These are phyloP conservation scores for Metschnikowia aberdeeniae DNA, from an alignment of 805 yeast genomes.

Conservation along the genomic window DNA sequence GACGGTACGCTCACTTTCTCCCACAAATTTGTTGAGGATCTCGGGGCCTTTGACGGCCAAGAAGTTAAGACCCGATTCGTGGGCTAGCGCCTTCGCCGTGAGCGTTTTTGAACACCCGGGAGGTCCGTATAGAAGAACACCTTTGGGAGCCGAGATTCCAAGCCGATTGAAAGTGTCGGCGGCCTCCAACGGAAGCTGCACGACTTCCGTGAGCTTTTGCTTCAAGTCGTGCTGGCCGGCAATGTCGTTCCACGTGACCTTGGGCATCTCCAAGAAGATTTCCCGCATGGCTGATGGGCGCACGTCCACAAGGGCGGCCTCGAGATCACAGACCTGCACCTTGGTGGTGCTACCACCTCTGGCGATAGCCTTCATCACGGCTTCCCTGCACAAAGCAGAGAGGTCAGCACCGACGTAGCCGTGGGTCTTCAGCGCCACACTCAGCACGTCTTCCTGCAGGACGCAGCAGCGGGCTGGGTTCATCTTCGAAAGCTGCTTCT, in stretches of 20 bases:
- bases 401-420: conserved; percentile 98
- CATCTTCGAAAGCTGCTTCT: conserved; percentile 56
- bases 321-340: conserved; percentile 57
- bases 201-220: conserved; percentile 79
- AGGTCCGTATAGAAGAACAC: conserved; percentile 91
- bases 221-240: conserved; percentile 92
- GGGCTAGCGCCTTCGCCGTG: conserved; percentile 95
- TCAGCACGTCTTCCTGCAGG: conserved; percentile 50
- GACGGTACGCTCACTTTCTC: conserved; percentile 92
- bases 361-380: conserved; percentile 79
- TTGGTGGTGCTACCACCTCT: conserved; percentile 47
- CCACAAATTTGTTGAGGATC: conserved; percentile 87
- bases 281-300: conserved; percentile 98
- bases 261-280: conserved; percentile 89
- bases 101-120: conserved; percentile 99
- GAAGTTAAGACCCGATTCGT: conserved; percentile 93
- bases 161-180: conserved; percentile 68
- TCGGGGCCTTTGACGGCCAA: conserved; percentile 97
- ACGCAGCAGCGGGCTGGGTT: conserved; percentile 43
- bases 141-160: conserved; percentile 90
- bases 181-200: conserved; percentile 85
- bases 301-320: conserved; percentile 68
- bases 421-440: conserved; percentile 75
- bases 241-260: conserved; percentile 88
- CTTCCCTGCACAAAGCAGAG: conserved; percentile 80